phyloP scores from a whole-genome alignment of 2,329 filamentous ascomycete genomes.

The Allantophomopsis lycopodina region DNA sequence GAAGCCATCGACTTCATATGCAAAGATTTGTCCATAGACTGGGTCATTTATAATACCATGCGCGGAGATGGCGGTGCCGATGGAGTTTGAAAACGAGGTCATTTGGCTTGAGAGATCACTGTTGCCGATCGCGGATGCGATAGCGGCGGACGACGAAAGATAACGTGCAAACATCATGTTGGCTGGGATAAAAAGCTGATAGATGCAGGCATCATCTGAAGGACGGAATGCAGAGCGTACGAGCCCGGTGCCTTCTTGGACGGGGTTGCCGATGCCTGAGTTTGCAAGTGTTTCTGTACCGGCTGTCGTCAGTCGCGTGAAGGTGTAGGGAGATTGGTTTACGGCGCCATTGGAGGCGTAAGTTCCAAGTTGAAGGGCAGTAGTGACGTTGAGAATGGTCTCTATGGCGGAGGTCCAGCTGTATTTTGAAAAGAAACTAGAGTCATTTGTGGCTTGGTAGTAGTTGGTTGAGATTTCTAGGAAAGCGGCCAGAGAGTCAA shows the following conservation, averaged over 20 bases:
- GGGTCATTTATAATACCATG: constrained; percentile 56
- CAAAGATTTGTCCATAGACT: constrained; percentile 55
- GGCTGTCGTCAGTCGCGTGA: constrained; percentile 56
- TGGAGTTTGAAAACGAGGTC: constrained; percentile 42
- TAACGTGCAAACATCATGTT: constrained; percentile 74
- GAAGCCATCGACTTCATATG: constrained; percentile 64
- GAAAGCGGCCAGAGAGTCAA: constrained; percentile 82
- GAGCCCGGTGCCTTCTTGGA: constrained; percentile 61
- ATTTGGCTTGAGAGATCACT: constrained; percentile 38
- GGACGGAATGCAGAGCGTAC: constrained; percentile 82
- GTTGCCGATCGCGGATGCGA: constrained; percentile 35
- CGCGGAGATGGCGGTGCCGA: constrained; percentile 53
- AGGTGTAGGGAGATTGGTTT: constrained; percentile 53
- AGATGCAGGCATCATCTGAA: constrained; percentile 64
- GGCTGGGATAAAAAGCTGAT: constrained; percentile 77
- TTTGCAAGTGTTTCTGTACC: constrained; percentile 75
- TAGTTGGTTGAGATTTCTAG: constrained; percentile 73
- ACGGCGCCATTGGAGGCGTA: constrained; percentile 49
- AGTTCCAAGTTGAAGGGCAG: constrained; percentile 59
- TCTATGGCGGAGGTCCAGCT: constrained; percentile 63
- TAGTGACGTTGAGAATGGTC: constrained; percentile 53
- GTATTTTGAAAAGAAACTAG: constrained; percentile 56
- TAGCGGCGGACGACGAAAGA: constrained; percentile 35
- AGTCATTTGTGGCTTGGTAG: constrained; percentile 58
- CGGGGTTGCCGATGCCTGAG: constrained; percentile 64